phyloP scores from a whole-genome alignment of 2,329 filamentous ascomycete genomes.

The Aureobasidium musti region DNA sequence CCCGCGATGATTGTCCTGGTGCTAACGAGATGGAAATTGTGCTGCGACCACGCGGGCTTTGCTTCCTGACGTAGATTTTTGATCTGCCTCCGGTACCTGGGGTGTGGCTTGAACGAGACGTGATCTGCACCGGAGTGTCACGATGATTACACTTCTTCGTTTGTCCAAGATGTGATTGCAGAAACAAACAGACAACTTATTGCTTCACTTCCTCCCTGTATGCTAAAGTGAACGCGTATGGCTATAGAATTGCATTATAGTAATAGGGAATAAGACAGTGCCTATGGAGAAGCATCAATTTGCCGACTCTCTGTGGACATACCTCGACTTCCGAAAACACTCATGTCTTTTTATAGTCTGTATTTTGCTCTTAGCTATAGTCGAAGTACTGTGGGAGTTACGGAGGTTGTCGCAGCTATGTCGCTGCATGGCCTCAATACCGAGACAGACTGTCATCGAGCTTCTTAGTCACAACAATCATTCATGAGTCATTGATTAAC shows the following conservation, averaged over 20 bases:
- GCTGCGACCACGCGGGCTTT: constrained; percentile 6
- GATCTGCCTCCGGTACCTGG: constrained; percentile 23
- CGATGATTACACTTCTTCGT: not conserved
- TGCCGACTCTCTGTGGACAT: too few species aligned
- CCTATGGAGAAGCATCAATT: too few species aligned
- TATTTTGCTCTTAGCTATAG: too few species aligned
- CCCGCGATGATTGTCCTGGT: constrained; percentile 5
- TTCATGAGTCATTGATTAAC: not conserved
- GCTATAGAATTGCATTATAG: too few species aligned
- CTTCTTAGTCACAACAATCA: not conserved
- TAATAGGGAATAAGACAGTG: too few species aligned
- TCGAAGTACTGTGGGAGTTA: too few species aligned
- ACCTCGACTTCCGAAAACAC: too few species aligned
- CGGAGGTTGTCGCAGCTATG: not conserved
- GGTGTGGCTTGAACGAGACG: constrained; percentile 17
- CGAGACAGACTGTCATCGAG: not conserved
- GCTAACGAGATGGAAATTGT: constrained; percentile 9
- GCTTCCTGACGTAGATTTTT: constrained; percentile 13
- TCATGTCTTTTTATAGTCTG: too few species aligned
- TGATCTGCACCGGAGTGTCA: not conserved
- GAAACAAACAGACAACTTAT: not conserved
- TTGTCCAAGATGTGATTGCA: not conserved
- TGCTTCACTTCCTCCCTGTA: too few species aligned
- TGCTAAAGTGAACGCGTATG: too few species aligned
- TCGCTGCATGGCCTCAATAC: not conserved